These are phyloP conservation scores for Paecilomyces formosus DNA, from an alignment of 2,329 filamentous ascomycete species.

Conservation along the genomic window DNA sequence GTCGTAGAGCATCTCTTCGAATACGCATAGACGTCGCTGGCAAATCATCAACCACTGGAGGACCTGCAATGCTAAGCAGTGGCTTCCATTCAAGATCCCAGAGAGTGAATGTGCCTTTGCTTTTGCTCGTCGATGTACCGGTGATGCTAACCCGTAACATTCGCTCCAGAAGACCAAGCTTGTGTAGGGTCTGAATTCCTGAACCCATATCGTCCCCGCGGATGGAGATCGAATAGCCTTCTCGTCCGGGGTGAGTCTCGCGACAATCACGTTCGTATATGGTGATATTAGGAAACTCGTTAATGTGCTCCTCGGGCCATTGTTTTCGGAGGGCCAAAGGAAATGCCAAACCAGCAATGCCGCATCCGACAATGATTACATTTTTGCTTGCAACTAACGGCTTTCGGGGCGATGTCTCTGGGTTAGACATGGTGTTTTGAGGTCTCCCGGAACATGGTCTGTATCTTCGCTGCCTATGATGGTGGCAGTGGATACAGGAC, in stretches of 20 bases:
- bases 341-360: constrained; percentile 39
- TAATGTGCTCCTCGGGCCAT: constrained; percentile 21
- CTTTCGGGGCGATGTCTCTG: not conserved
- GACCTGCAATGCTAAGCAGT: not conserved
- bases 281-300: constrained; percentile 24
- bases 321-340: constrained; percentile 32
- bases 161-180: constrained; percentile 15
- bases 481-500: not conserved
- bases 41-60: not conserved
- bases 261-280: constrained; percentile 38
- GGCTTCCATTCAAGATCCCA: constrained; percentile 5
- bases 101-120: constrained; percentile 1
- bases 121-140: not conserved
- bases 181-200: constrained; percentile 17
- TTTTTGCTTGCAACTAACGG: constrained; percentile 20
- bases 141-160: constrained; percentile 10
- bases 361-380: constrained; percentile 39
- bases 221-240: constrained; percentile 19
- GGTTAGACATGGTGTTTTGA: not conserved
- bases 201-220: constrained; percentile 13
- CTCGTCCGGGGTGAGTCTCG: constrained; percentile 15
- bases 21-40: constrained; percentile 8
- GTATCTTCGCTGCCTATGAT: not conserved
- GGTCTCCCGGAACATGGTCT: not conserved
- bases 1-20: constrained; percentile 9